Conservation (phyloP, 495 filamentous ascomycete species). For the Neurospora sp. region DNA sequence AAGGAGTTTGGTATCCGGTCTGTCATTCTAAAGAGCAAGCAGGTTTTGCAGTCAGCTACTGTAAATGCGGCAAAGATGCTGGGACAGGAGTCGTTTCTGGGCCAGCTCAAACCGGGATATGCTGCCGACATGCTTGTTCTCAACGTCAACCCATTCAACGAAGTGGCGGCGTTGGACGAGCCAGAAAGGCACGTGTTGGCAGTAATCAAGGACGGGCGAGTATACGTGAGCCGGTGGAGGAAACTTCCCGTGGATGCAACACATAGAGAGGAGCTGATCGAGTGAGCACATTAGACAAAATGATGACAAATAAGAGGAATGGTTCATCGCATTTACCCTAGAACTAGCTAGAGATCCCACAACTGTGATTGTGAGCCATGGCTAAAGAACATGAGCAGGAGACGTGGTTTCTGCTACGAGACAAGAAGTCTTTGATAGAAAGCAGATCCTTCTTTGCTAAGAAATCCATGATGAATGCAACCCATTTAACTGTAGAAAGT, state of each 20-base stretch:
- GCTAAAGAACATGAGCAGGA: not conserved
- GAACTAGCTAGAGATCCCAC: not conserved
- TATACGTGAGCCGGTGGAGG: not conserved
- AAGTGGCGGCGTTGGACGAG: not conserved
- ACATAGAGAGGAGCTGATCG: not conserved
- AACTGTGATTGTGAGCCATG: not conserved
- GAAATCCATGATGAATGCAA: not conserved
- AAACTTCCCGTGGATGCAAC: not conserved
- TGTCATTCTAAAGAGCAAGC: slow-evolving; percentile 29
- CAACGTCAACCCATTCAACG: not conserved
- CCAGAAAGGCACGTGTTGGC: not conserved
- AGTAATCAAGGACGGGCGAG: not conserved
- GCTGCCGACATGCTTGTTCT: not conserved
- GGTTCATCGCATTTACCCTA: not conserved
- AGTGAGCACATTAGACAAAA: not conserved
- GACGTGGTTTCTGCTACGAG: not conserved
- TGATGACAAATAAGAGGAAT: not conserved
- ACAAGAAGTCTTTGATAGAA: not conserved
- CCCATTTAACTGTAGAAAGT: not conserved
- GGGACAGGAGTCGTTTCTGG: slow-evolving; percentile 30
- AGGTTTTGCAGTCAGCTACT: slow-evolving; percentile 42
- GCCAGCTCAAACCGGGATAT: slow-evolving; percentile 22
- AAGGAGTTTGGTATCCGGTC: slow-evolving; percentile 40
- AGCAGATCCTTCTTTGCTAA: not conserved
- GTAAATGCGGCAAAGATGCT: slow-evolving; percentile 40